Evolutionary conservation across 2,329 filamentous ascomycete genomes (phyloP), one percentile per base, ranked within the genome.

Genomic region (Fusarium foetens): DNA sequence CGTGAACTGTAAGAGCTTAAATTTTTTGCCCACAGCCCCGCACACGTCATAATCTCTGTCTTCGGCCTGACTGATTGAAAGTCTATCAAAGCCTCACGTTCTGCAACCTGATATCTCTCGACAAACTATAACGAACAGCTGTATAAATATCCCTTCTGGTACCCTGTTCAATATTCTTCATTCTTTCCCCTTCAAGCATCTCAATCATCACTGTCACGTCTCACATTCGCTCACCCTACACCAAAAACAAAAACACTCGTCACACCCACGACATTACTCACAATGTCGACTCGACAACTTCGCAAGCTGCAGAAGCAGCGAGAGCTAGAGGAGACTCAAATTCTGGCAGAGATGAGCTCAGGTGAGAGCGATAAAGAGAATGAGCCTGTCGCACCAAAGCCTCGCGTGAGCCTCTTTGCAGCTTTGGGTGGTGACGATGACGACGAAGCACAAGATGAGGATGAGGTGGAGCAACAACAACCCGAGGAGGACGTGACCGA

Each of bases 271-370:
- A 27, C 36, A 23, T 19, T 29, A 45, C n/a, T 62, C 72, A 79
- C 33, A 42, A 88, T 88, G 86, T 87, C 86, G 25, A 87, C 81
- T 62, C 80, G 86, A 51, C 86, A 88, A 71, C 77, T 88, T 46
- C 84, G 86, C 49, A 88, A 86, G 78, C 80, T 88, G 39, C 85
- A 86, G 63, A 83, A 86, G 78, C 84, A 86, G 78, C 82, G 83
- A 52, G 85, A 87, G 75, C 79, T 85, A 21, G 81, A 83, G 52
- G 71, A 77, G 49, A 67, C 72, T 1, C 76, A 74, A 12, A 59
- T 71, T 13, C 36, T 57, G 6, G 36, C 35, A 2, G 66, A 57
- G 7, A 58, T 71, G 12, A 69, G 77, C 17, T 60, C 75, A 1
- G 76, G 79, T 9, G 77, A 79, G 21, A 78, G 78, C 53, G 81